Evolutionary conservation across 768 basidiomycete genomes (phyloP).

Genomic region (Russula compacta): DNA sequence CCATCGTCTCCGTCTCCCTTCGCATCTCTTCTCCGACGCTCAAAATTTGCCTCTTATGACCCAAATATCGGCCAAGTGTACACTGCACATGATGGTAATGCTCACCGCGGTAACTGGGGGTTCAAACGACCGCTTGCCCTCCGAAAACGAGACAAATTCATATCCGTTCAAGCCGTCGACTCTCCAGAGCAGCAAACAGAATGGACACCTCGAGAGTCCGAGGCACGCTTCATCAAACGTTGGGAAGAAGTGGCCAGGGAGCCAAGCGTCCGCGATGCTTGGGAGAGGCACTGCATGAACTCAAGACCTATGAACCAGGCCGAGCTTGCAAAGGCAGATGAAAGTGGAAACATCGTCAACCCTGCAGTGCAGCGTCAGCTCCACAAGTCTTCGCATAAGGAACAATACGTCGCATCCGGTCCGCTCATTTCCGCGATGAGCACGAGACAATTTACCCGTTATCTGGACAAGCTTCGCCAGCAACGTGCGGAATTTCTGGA

Average conservation of each 20-base stretch:
- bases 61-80: slow-evolving; percentile 72
- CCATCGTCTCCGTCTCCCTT: slow-evolving; percentile 52
- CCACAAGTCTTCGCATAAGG: not conserved
- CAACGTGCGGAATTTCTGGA: slow-evolving; percentile 47
- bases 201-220: slow-evolving; percentile 59
- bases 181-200: slow-evolving; percentile 67
- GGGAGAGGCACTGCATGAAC: slow-evolving; percentile 27
- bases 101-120: slow-evolving; percentile 75
- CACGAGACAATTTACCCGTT: slow-evolving; percentile 44
- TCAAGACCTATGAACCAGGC: slow-evolving; percentile 1
- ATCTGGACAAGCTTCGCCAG: slow-evolving; percentile 49
- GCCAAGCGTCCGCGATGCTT: slow-evolving; percentile 29
- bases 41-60: slow-evolving; percentile 75
- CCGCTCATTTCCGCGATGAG: slow-evolving; percentile 57
- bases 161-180: slow-evolving; percentile 62
- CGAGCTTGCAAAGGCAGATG: slow-evolving; percentile 9
- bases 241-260: slow-evolving; percentile 52
- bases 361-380: not conserved
- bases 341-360: not conserved
- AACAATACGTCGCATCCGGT: slow-evolving; percentile 24
- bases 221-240: slow-evolving; percentile 58
- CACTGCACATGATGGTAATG: slow-evolving; percentile 56
- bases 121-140: slow-evolving; percentile 74
- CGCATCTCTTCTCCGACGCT: slow-evolving; percentile 65
- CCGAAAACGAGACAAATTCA: slow-evolving; percentile 51